Conservation (phyloP, 306 rosid genomes). For the Dalbergia oliveri region DNA sequence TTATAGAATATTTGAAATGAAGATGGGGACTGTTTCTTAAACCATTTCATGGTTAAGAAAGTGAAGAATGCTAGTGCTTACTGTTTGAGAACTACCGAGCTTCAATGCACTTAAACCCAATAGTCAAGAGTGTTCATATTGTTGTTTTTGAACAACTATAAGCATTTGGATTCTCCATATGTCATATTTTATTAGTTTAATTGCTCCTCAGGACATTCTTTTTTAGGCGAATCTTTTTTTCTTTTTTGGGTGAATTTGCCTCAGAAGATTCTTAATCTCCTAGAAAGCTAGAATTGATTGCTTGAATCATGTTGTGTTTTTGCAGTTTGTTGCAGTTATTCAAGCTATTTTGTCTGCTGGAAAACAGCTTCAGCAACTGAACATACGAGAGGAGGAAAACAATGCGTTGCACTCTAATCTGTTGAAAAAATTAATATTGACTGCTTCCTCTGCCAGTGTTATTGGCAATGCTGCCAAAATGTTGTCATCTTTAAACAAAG, state of each 20-base stretch:
- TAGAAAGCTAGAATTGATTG: constrained; percentile 37
- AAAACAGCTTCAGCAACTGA: constrained; percentile 85
- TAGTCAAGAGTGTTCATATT: constrained; percentile 24
- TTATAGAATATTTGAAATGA: constrained; percentile 13
- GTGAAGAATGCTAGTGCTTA: constrained; percentile 17
- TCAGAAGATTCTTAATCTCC: constrained; percentile 1
- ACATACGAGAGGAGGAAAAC: constrained; percentile 56
- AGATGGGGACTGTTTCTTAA: constrained; percentile 23
- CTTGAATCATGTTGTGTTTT: constrained; percentile 39
- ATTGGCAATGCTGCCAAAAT: constrained; percentile 77
- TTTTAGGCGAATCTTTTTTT: too few species aligned
- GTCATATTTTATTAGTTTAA: not conserved
- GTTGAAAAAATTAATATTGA: constrained; percentile 72
- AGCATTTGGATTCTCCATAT: constrained; percentile 29
- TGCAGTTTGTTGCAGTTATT: constrained; percentile 82
- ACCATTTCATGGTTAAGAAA: constrained; percentile 21
- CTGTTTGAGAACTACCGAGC: constrained; percentile 22
- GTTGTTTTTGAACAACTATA: constrained; percentile 12
- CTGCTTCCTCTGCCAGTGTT: constrained; percentile 73
- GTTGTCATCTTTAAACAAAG: constrained; percentile 82
- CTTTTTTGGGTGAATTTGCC: not conserved
- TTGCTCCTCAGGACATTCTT: too few species aligned
- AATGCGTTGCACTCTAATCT: constrained; percentile 58
- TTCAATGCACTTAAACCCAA: constrained; percentile 6
- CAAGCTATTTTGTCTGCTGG: constrained; percentile 85